Conservation (phyloP, 768 basidiomycete species). For the Mycena rosella region DNA sequence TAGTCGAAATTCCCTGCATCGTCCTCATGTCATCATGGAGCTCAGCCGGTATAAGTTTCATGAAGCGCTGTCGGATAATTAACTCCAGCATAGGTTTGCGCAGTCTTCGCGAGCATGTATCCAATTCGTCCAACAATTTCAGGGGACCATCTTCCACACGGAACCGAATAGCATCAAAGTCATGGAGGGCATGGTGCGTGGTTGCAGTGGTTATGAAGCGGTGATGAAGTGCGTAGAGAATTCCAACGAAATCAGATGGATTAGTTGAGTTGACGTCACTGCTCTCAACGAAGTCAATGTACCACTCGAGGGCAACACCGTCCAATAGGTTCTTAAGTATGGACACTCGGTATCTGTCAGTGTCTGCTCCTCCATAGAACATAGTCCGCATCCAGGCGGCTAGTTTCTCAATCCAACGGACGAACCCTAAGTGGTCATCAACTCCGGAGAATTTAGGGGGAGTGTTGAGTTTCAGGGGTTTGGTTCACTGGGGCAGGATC, state of each 20-base stretch:
- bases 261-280: neutral
- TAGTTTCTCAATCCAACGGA: neutral
- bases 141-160: neutral
- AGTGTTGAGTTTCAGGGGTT: neutral
- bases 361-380: slow-evolving; percentile 8
- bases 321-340: slow-evolving; percentile 5
- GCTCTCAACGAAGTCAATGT: neutral
- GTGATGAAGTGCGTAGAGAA: neutral
- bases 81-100: slow-evolving; percentile 2
- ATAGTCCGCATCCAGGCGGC: slow-evolving; percentile 9
- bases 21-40: neutral
- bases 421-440: slow-evolving; percentile 3
- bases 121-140: slow-evolving; percentile 9
- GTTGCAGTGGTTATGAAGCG: slow-evolving; percentile 5
- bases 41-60: neutral
- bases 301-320: slow-evolving; percentile 13
- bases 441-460: neutral
- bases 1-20: neutral
- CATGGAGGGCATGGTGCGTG: neutral
- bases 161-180: neutral
- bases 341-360: neutral
- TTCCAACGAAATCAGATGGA: neutral
- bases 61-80: neutral
- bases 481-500: neutral
- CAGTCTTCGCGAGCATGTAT: neutral